Evolutionary conservation across 192 early-diverging fungal species (phyloP).

Genomic region (Chytriomyces hyalinus): DNA sequence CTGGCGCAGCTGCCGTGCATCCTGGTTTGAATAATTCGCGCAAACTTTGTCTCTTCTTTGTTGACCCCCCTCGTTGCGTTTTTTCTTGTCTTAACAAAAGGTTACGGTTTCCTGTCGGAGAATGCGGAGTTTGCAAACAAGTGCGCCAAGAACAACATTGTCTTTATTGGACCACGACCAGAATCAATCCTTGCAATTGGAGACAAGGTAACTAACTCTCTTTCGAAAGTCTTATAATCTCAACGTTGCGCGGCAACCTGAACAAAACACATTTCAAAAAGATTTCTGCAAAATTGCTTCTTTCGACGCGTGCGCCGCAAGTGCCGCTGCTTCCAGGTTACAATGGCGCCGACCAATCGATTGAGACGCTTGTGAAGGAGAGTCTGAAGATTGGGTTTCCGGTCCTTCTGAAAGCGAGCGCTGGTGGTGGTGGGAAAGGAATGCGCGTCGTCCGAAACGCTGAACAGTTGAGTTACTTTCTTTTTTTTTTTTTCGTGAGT

Average conservation of each 20-base stretch:
- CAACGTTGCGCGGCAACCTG: too few species aligned
- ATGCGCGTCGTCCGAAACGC: conserved; percentile 63
- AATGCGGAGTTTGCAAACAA: conserved; percentile 62
- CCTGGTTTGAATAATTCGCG: conserved; percentile 39
- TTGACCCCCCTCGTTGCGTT: background rate
- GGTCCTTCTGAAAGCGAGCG: conserved; percentile 65
- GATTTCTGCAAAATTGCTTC: conserved; percentile 12
- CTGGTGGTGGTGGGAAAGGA: conserved; percentile 66
- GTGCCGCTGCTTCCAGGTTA: conserved; percentile 72
- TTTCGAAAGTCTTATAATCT: too few species aligned
- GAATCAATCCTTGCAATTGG: conserved; percentile 66
- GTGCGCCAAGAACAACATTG: conserved; percentile 54
- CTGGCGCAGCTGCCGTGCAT: conserved; percentile 64
- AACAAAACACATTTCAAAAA: background rate
- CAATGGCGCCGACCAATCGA: conserved; percentile 63
- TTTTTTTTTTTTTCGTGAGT: background rate
- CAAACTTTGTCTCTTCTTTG: background rate
- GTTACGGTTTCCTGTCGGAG: conserved; percentile 69
- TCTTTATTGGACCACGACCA: conserved; percentile 62
- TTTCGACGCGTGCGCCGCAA: conserved; percentile 47
- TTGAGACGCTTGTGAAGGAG: conserved; percentile 55
- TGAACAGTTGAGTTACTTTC: conserved; percentile 10
- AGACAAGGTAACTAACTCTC: conserved; percentile 51
- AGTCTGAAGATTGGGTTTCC: conserved; percentile 60
- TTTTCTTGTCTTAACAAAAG: conserved; percentile 24